Base-by-base conservation (phyloP, 2,329 filamentous ascomycete genomes). In the Coniochaeta sp. region DNA sequence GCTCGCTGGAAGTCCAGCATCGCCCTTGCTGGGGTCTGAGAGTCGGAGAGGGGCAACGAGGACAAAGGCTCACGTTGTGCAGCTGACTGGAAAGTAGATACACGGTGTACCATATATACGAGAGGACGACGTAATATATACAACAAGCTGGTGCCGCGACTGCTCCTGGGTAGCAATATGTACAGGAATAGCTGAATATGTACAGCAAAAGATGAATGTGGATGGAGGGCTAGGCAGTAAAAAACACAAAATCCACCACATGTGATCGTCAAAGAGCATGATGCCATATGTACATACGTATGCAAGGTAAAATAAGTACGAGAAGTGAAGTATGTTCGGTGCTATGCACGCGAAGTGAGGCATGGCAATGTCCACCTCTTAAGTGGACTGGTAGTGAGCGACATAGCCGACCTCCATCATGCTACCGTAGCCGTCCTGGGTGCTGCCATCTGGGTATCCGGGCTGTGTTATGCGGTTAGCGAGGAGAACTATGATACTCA, bases 381-480 rank as follows among this genome's bases (percentile, higher is more conserved):
- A 52, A 7, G 47, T 17, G 1, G 22, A 28, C 43, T 47, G 43
- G 47, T 69, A 69, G 22, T 67, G 67, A 9, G 68, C 68, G 9
- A 71, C 68, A 59, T 71, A 71, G 3, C 57, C 68, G 12, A 70
- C 66, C 62, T 71, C 69, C 66, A 71, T 68, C 69, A 71, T 70
- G 12, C 64, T 60, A 1, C 68, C 69, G 38, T 67, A 68, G 19
- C 69, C 69, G 58, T 65, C 67, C 3, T 58, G 38, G 16, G 69
- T 71, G n/a, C 60, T 62, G 22, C 58, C 63, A 57, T 70, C 68
- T 19, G 69, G 68, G 40, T 68, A 58, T 0, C 69, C 69, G 34
- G 69, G 69, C 69, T 70, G 56, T 43, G 43, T 19, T 16, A 17
- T n/a, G n/a, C n/a, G 57, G 26, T 57, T 19, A 60, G 50, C 34